Evolutionary conservation across 345 rosid genomes (phyloP).

Genomic region (Euphorbia peplus): DNA sequence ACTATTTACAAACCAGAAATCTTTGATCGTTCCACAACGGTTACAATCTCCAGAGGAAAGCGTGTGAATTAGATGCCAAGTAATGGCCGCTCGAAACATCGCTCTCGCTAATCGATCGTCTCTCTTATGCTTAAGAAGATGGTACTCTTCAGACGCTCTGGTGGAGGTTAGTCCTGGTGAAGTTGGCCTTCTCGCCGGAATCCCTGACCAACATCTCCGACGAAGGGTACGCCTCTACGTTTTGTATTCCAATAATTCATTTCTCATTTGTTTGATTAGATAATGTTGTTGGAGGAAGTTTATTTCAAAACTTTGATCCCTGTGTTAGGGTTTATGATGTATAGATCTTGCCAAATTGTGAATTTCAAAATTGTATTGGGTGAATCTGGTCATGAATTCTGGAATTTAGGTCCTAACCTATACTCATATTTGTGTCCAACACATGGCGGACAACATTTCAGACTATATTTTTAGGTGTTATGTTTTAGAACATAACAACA

Average conservation of each 20-base stretch:
- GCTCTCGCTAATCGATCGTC: conserved; percentile 8
- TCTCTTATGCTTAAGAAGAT: conserved; percentile 19
- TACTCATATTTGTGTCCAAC: no score
- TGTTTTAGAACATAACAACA: no score
- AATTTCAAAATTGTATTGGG: neutral
- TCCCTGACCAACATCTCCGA: conserved; percentile 80
- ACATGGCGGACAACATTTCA: no score
- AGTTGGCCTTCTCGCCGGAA: conserved; percentile 87
- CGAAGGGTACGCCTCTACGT: conserved; percentile 41
- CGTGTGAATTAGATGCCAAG: neutral
- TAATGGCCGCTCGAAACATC: conserved; percentile 20
- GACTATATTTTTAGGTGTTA: no score
- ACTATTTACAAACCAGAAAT: neutral
- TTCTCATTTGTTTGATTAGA: neutral
- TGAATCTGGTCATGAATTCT: neutral
- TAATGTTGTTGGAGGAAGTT: conserved; percentile 1
- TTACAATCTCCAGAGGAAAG: neutral
- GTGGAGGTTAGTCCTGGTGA: conserved; percentile 76
- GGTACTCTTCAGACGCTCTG: conserved; percentile 61
- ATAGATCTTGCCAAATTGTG: neutral
- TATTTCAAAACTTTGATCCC: neutral
- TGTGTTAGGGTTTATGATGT: neutral
- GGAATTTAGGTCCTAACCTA: neutral
- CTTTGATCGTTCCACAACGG: neutral
- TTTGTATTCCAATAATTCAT: neutral